Base-by-base conservation (phyloP, 2,329 filamentous ascomycete species). In the Trichoderma endophyticum region DNA sequence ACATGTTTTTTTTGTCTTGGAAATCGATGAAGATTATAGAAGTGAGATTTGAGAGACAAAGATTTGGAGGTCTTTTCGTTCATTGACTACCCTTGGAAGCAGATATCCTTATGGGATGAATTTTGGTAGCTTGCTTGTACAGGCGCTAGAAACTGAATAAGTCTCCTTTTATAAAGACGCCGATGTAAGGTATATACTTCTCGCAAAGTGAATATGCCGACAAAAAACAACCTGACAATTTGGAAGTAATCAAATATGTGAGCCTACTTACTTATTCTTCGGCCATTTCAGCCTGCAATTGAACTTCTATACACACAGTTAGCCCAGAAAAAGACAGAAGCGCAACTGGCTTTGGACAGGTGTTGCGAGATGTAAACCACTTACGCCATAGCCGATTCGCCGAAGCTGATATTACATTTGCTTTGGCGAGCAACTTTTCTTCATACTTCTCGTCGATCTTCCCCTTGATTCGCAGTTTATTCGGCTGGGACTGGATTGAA, bases 311-410 rank as follows among this genome's bases (percentile, higher is more conserved):
- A 36, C 30, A 15, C 26, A 8, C 12, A 18, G 28, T 68, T 43
- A 63, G 63, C 30, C 4, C 14, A 28, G 51, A 62, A 39, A 26
- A 28, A 51, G 57, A 32, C 18, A 48, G 21, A 71, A 32, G 4
- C 15, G 34, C 21, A 68, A 30, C 61, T 15, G 1, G 9, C 14
- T 11, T 12, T 7, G 61, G 12, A 51, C 15, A 14, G 9, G 34
- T 39, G 48, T 30, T 39, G 18, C 18, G 15, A 48, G 21, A 18
- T 24, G 14, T 3, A 11, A 36, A 28, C 7, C 21, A 83, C 87
- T 80, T 82, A 90, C 87, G 89, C 90, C 91, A 93, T 26, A 94
- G 81, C 73, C 87, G 86, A 80, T 89, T 93, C 21, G 92, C 92
- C 60, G 90, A 91, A 34, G 88, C 85, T 32, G 90, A 86, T 73